Evolutionary conservation across 164 flowering plant species (phyloP), one percentile per base, ranked within the genome.

Genomic region (Brasenia schreberi): DNA sequence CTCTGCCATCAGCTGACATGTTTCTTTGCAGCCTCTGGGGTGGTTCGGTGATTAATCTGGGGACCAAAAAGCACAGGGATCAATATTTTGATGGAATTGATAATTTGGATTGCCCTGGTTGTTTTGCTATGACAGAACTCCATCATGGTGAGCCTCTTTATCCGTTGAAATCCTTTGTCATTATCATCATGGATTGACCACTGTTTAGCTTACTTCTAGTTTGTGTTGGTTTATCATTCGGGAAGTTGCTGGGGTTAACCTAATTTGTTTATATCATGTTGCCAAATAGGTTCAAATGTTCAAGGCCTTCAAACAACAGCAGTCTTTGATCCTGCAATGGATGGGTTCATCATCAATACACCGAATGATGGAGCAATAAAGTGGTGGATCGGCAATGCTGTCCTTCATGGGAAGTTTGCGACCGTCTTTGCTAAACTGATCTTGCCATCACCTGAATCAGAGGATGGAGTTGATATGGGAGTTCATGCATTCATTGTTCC

Each of bases 381-480:
- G 75, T 94, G 96, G 97, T 94, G 99, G 99, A 91, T 94, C 69
- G 99, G 99, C 19, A 89, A 91, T 72, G 97, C 97, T 60, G 97
- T 96, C 39, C 91, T 84, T 69, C 95, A 94, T 78, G 98, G 98
- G 42, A 94, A 94, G 73, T 91, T 94, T 78, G 98, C 98, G 56
- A 77, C 95, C 61, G 97, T 94, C 62, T 94, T 94, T 72, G 98
- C 98, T 19, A 89, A 72, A 81, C 71, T 94, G 59, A 69, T 89
- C 73, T 75, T 94, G 74, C 95, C 97, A 43, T 84, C 83, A 39
- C 81, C 85, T 73, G 89, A 82, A 62, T 18, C 75, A 19, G 80
- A 81, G 75, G 90, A 84, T 33, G 71, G 75, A 67, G 68, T 91
- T 72, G 93, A 89, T 74, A 89, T 91, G 97, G 99, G 99, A 61